Evolutionary conservation across 2,329 filamentous ascomycete genomes (phyloP).

Genomic region (Fusarium continuum): DNA sequence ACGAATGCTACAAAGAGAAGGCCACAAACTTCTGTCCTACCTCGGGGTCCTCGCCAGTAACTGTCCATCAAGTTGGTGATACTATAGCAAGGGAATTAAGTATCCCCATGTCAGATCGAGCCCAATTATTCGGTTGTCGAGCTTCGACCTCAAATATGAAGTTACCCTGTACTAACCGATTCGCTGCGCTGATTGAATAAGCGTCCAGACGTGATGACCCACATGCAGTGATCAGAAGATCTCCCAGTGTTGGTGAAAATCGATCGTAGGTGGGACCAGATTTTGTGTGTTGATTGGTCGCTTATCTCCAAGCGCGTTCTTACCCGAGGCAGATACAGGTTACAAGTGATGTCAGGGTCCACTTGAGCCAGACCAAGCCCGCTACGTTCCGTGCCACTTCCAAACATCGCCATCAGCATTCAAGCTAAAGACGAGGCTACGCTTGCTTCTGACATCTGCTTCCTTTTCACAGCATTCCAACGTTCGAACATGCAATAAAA

Average conservation of each 20-base stretch:
- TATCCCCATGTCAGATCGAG: no score
- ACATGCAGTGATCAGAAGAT: no score
- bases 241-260: background rate
- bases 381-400: conserved; percentile 12
- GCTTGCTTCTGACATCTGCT: background rate
- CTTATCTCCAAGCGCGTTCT: background rate
- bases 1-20: no score
- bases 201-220: no score
- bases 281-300: conserved; percentile 12
- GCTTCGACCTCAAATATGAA: no score
- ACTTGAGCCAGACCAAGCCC: conserved; percentile 24
- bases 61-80: no score
- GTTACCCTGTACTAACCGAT: no score
- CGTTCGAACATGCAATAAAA: conserved; percentile 22
- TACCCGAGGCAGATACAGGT: conserved; percentile 7
- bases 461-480: background rate
- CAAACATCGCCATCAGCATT: conserved; percentile 20
- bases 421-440: conserved; percentile 12
- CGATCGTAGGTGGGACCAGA: background rate
- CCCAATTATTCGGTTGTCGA: no score
- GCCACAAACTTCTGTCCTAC: no score
- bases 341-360: conserved; percentile 32
- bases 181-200: no score
- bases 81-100: no score
- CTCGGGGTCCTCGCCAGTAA: no score